phyloP scores from a whole-genome alignment of 306 rosid species.

The Trifolium dubium region DNA sequence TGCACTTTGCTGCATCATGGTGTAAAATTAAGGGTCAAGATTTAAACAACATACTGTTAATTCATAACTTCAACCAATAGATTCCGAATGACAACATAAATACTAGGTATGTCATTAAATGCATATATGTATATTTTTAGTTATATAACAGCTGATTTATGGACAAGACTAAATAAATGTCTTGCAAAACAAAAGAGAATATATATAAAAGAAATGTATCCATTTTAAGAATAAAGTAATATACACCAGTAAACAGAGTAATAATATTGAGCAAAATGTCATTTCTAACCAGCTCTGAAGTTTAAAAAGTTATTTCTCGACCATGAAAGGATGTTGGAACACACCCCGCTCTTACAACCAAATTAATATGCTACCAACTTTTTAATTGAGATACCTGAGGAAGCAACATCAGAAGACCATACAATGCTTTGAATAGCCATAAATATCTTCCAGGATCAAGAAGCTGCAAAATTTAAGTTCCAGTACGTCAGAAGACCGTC shows the following conservation, averaged over 20 bases:
- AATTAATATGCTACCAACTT: slow-evolving; percentile 21
- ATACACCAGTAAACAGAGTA: slow-evolving; percentile 21
- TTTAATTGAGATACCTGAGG: slow-evolving; percentile 77
- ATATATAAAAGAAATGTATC: background rate
- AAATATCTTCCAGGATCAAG: slow-evolving; percentile 89
- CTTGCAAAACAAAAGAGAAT: background rate
- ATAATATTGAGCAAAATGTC: background rate
- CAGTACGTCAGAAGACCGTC: slow-evolving; percentile 3
- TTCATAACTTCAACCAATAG: slow-evolving; percentile 1
- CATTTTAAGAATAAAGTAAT: background rate
- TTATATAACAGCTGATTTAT: background rate
- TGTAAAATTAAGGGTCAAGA: slow-evolving; percentile 36
- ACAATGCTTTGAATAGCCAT: slow-evolving; percentile 85
- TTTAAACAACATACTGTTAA: slow-evolving; percentile 15
- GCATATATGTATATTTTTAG: background rate
- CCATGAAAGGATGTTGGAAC: background rate
- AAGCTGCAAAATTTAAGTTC: slow-evolving; percentile 72
- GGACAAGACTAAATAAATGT: slow-evolving; percentile 5
- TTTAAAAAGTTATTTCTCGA: slow-evolving; percentile 20
- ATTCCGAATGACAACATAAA: slow-evolving; percentile 9
- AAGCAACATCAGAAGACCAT: slow-evolving; percentile 97
- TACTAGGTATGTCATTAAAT: background rate
- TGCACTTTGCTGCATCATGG: slow-evolving; percentile 81
- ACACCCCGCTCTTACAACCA: background rate
- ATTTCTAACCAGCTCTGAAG: slow-evolving; percentile 2